Evolutionary conservation across 805 yeast species (phyloP), one percentile per base, ranked within the genome.

Genomic region (Pichia nanzhaoensis): DNA sequence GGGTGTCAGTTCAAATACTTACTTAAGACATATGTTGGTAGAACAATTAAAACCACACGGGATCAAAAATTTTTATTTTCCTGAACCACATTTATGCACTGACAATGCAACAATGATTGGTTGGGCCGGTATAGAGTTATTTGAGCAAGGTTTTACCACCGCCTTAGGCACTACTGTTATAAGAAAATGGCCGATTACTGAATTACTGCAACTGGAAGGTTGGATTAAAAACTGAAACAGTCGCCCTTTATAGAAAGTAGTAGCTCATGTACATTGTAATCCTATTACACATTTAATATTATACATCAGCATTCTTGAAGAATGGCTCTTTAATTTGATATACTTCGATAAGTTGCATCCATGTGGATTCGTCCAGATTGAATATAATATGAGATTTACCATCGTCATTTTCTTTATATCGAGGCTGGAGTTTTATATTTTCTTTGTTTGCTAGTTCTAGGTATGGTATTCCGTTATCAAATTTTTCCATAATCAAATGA

Each of bases 61-160:
- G 2, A 45, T 52, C 2, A 45, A 61, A n/a, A 53, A 59, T 1
- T 77, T 80, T 38, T 76, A 77, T 51, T 87, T 80, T 55, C 96
- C 97, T 0, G 79, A 77, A 18, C 67, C 80, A 2, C 64, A 71
- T 1, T 66, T 89, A 48, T 93, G 99, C 59, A 88, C 97, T 0
- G 99, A 93, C 58, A 93, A 93, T 61, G 95, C 97, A 0, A 77
- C 88, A 2, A 93, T 93, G 99, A 93, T 93, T 42, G 99, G 96
- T 1, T 87, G 95, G 80, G 95, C 98, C 0, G 99, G 97, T 0
- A 86, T 91, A 8, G 96, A 91, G 60, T 64, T 90, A 17, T 83
- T 67, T 58, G 96, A 89, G 58, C 53, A 59, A 16, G 72, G 74
- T 5, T 59, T 64, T 17, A 66, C 71, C 12, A 75, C 89, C 0